Percentiles rank a stretch among this genome's conserved stretches.
Evolutionary conservation across 2,329 filamentous ascomycete genomes (phyloP).

Genomic region (Teratosphaeria destructans): DNA sequence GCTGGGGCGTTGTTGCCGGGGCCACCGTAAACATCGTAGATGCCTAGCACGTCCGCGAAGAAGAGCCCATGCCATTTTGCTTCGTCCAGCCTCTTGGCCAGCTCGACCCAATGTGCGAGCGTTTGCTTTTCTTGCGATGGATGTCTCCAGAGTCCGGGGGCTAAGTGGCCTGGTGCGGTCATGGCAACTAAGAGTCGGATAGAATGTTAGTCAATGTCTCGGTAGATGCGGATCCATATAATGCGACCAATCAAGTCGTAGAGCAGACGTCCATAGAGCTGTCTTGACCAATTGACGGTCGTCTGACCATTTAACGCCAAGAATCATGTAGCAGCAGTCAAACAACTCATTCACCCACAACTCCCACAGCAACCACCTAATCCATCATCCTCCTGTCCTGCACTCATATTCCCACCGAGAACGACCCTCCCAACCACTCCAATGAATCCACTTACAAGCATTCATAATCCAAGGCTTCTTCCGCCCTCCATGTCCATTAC

Average conservation of each 20-base stretch:
- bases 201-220: no score
- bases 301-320: no score
- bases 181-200: conserved; percentile 25
- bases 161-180: conserved; percentile 34
- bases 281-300: no score
- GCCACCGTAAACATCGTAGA: conserved; percentile 38
- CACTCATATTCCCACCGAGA: no score
- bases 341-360: no score
- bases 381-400: no score
- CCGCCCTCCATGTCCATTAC: conserved; percentile 10
- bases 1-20: conserved; percentile 30
- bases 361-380: no score
- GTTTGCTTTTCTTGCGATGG: conserved; percentile 29
- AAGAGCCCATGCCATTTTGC: conserved; percentile 43
- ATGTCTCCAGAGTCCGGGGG: conserved; percentile 21
- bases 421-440: no score
- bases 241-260: no score
- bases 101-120: conserved; percentile 36
- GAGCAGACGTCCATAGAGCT: no score
- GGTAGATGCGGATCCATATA: no score
- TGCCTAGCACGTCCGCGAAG: conserved; percentile 40
- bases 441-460: conserved; percentile 19
- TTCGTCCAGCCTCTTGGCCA: conserved; percentile 39
- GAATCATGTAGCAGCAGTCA: no score
- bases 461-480: conserved; percentile 35